phyloP scores from a whole-genome alignment of 768 basidiomycete species.

The Lactifluus pinguis region DNA sequence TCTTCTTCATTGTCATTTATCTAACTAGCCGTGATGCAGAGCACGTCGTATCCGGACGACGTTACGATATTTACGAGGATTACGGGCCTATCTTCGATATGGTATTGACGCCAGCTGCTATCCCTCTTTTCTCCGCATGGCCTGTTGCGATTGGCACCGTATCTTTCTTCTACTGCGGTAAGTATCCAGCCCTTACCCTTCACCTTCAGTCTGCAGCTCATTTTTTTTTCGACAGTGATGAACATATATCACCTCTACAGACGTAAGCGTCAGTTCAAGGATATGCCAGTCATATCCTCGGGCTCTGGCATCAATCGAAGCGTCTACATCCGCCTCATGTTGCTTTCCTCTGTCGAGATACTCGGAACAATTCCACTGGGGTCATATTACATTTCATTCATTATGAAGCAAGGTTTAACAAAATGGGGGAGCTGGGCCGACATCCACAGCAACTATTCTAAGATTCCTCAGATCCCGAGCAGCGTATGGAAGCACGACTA shows the following conservation, averaged over 20 bases:
- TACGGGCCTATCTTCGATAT: conserved; percentile 34
- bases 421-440: conserved; percentile 41
- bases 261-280: conserved; percentile 23
- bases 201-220: neutral
- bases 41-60: conserved; percentile 26
- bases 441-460: conserved; percentile 40
- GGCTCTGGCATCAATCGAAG: conserved; percentile 29
- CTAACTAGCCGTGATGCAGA: neutral
- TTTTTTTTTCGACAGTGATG: conserved; percentile 15
- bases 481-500: conserved; percentile 30
- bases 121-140: conserved; percentile 27
- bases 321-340: conserved; percentile 38
- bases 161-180: conserved; percentile 33
- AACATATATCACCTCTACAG: conserved; percentile 23
- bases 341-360: conserved; percentile 26
- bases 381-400: too few species aligned
- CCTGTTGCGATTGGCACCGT: conserved; percentile 20
- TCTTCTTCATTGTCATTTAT: too few species aligned
- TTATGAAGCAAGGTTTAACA: conserved; percentile 15
- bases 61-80: conserved; percentile 43
- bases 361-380: conserved; percentile 25
- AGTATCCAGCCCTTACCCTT: conserved; percentile 5
- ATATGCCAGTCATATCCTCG: conserved; percentile 21
- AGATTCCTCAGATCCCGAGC: conserved; percentile 30
- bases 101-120: conserved; percentile 25